These are phyloP conservation scores for Turritis glabra DNA, from an alignment of 345 rosid species.

Conservation along the genomic window DNA sequence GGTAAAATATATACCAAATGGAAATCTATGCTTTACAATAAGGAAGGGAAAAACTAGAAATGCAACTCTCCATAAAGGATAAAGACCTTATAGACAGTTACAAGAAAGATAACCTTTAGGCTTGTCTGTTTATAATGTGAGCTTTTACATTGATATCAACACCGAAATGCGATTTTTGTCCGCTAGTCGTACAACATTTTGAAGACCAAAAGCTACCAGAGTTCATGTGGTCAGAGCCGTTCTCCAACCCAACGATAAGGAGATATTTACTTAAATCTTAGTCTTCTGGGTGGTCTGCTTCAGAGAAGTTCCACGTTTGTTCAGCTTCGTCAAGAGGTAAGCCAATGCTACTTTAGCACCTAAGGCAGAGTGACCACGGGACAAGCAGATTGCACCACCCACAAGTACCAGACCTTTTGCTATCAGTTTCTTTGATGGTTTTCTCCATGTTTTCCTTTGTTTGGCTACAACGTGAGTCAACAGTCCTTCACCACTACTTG, in stretches of 20 bases:
- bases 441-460: constrained; percentile 47
- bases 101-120: not conserved
- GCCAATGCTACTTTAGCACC: constrained; percentile 80
- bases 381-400: constrained; percentile 64
- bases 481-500: constrained; percentile 20
- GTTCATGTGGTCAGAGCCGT: not conserved
- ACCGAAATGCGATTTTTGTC: not conserved
- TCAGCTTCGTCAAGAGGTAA: constrained; percentile 63
- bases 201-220: not conserved
- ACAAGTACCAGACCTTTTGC: constrained; percentile 71
- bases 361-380: constrained; percentile 61
- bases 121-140: not conserved
- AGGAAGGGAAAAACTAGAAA: no score
- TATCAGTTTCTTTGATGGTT: constrained; percentile 66
- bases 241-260: not conserved
- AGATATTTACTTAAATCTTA: not conserved
- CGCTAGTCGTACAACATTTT: not conserved
- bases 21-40: no score
- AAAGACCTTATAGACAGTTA: not conserved
- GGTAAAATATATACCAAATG: no score
- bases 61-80: not conserved
- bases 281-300: constrained; percentile 37
- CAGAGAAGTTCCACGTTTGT: constrained; percentile 44
- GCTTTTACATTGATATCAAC: constrained; percentile 8
- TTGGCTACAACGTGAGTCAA: constrained; percentile 20